A percentile compares a stretch with the other conserved stretches of the same genome.
Evolutionary conservation across 1,139 yeast species (phyloP).

Genomic region (Hanseniaspora gamundiae): DNA sequence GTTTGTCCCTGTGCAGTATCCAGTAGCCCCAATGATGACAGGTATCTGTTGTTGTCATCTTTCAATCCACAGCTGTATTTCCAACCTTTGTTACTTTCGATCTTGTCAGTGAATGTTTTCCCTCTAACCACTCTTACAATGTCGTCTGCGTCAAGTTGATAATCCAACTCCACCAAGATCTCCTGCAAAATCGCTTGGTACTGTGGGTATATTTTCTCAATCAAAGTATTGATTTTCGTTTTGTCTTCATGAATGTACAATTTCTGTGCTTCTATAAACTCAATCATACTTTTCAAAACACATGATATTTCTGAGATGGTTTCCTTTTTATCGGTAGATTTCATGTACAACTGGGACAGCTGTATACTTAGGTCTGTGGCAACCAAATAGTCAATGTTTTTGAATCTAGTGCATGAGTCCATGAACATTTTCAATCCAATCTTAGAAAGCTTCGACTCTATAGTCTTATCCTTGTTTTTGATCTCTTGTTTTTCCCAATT

Average conservation of each 20-base stretch:
- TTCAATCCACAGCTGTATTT: constrained; percentile 18
- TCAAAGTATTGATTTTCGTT: constrained; percentile 13
- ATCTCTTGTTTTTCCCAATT: constrained; percentile 2
- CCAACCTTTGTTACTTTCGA: constrained; percentile 23
- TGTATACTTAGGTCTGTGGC: constrained; percentile 13
- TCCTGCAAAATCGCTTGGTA: constrained; percentile 7
- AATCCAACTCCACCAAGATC: constrained; percentile 16
- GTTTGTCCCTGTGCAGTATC: constrained; percentile 8
- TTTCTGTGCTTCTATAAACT: constrained; percentile 11
- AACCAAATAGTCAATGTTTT: constrained; percentile 12
- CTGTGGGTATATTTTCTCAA: constrained; percentile 6
- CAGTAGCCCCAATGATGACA: constrained; percentile 16
- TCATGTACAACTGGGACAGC: constrained; percentile 13
- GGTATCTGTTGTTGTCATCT: constrained; percentile 19
- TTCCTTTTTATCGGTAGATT: constrained; percentile 10
- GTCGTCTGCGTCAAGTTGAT: constrained; percentile 18
- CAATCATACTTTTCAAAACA: constrained; percentile 8
- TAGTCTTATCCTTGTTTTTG: constrained; percentile 2
- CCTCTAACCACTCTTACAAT: constrained; percentile 21
- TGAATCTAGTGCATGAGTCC: constrained; percentile 11
- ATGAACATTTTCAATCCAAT: constrained; percentile 19
- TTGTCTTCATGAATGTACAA: constrained; percentile 8
- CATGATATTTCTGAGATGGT: constrained; percentile 8
- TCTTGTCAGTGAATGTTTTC: constrained; percentile 15
- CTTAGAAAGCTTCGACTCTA: constrained; percentile 14